phyloP scores from a whole-genome alignment of 1,284 basidiomycete species.

The Papiliotrema terrestris region DNA sequence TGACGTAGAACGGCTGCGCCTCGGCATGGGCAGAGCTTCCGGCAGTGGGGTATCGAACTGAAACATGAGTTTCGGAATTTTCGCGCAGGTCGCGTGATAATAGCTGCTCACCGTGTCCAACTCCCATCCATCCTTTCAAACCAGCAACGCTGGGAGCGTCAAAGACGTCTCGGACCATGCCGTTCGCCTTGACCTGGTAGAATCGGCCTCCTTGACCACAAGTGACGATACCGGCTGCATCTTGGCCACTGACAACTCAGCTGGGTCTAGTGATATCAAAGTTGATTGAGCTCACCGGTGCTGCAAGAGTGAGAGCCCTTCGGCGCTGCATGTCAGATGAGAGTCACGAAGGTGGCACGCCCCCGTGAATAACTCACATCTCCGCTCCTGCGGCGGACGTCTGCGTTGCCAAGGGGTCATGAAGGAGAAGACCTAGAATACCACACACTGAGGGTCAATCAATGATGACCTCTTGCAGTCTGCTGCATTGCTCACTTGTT shows the following conservation, averaged over 20 bases:
- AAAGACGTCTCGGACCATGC: constrained; percentile 99
- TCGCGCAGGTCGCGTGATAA: neutral
- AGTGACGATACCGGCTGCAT: constrained; percentile 97
- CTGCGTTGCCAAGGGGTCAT: constrained; percentile 65
- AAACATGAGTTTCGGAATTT: neutral
- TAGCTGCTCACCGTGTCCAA: constrained; percentile 78
- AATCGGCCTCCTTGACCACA: constrained; percentile 93
- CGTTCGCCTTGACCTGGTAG: constrained; percentile 99
- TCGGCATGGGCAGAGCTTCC: constrained; percentile 97
- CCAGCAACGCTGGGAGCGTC: constrained; percentile 73
- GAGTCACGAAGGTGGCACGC: neutral
- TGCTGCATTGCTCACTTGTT: neutral
- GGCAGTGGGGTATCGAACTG: constrained; percentile 95
- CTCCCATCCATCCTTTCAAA: constrained; percentile 90
- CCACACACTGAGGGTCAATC: constrained; percentile 64
- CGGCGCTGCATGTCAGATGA: constrained; percentile 50
- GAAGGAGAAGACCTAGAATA: constrained; percentile 77
- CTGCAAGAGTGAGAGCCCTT: constrained; percentile 85
- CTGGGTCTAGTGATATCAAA: too few species aligned
- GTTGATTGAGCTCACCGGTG: constrained; percentile 59
- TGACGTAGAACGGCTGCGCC: constrained; percentile 99
- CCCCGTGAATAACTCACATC: constrained; percentile 54
- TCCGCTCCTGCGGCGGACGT: constrained; percentile 63
- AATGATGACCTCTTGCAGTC: neutral
- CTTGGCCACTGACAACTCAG: constrained; percentile 64